Conservation (phyloP, 2,329 filamentous ascomycete genomes). For the Cytospora paraplurivora region DNA sequence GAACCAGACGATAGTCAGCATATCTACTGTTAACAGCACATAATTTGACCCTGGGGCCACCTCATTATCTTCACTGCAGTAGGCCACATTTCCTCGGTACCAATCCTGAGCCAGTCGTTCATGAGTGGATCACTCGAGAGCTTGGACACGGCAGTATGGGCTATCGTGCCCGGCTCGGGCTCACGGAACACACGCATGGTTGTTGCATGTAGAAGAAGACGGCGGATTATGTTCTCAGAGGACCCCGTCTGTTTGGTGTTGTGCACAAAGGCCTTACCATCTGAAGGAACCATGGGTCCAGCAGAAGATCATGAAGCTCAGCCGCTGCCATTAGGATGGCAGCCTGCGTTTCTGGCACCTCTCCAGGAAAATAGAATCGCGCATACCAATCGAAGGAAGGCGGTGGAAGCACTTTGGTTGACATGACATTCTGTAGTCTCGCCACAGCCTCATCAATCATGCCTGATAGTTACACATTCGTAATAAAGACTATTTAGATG, state of each 20-base stretch:
- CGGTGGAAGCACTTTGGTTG: too few relatives aligned
- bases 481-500: too few relatives aligned
- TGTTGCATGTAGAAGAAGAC: slow-evolving; percentile 36
- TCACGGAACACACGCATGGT: slow-evolving; percentile 36
- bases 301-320: slow-evolving; percentile 18
- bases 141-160: slow-evolving; percentile 34
- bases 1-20: background rate
- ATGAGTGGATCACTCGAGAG: slow-evolving; percentile 21
- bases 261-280: slow-evolving; percentile 26
- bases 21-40: too few relatives aligned
- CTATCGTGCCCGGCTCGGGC: slow-evolving; percentile 34
- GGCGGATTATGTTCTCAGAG: slow-evolving; percentile 32
- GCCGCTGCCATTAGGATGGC: slow-evolving; percentile 14
- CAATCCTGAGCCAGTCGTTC: slow-evolving; percentile 29
- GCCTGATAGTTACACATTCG: too few relatives aligned
- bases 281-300: slow-evolving; percentile 32
- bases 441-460: too few relatives aligned
- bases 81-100: slow-evolving; percentile 31
- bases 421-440: too few relatives aligned
- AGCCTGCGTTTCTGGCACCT: background rate
- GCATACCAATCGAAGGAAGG: slow-evolving; percentile 18
- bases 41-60: background rate
- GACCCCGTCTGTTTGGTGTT: slow-evolving; percentile 26
- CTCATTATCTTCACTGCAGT: slow-evolving; percentile 20
- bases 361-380: background rate